These are phyloP conservation scores for Henckelia pumila DNA, from an alignment of 257 asterid genomes.

Conservation along the genomic window DNA sequence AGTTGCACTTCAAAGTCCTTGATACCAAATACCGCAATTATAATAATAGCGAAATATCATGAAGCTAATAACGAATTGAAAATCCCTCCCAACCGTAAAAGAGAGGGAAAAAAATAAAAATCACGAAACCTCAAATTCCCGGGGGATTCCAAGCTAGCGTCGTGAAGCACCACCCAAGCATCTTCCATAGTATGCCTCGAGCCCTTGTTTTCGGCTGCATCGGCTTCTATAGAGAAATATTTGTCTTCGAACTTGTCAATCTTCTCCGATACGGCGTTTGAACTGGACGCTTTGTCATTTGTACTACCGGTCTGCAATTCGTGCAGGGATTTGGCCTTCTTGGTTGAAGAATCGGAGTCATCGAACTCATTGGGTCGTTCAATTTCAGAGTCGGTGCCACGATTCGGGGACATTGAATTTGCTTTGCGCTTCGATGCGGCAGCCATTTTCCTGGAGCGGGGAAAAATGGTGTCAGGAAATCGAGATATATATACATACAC, in stretches of 20 bases:
- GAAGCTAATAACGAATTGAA: neutral
- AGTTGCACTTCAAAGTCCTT: neutral
- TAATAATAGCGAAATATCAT: neutral
- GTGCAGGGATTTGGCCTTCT: slow-evolving; percentile 35
- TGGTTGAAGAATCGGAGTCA: slow-evolving; percentile 27
- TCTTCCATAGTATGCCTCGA: slow-evolving; percentile 83
- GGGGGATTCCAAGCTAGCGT: slow-evolving; percentile 48
- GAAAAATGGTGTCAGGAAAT: neutral
- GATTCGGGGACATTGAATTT: slow-evolving; percentile 20
- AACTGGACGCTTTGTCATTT: slow-evolving; percentile 21
- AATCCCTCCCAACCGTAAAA: neutral
- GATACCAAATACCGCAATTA: neutral
- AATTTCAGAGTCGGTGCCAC: slow-evolving; percentile 18
- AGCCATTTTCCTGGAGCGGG: neutral
- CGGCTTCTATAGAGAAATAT: slow-evolving; percentile 53
- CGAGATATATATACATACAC: no score
- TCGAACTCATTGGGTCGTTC: slow-evolving; percentile 36
- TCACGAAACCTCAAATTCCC: slow-evolving; percentile 51
- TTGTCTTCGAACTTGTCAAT: neutral
- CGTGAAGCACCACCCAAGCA: slow-evolving; percentile 68
- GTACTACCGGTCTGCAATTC: slow-evolving; percentile 23
- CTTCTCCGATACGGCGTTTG: slow-evolving; percentile 21
- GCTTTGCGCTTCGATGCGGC: neutral
- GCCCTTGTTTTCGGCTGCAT: slow-evolving; percentile 87
- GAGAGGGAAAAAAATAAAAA: neutral